phyloP scores from a whole-genome alignment of 2,329 filamentous ascomycete genomes.

The Neocucurbitaria cava region DNA sequence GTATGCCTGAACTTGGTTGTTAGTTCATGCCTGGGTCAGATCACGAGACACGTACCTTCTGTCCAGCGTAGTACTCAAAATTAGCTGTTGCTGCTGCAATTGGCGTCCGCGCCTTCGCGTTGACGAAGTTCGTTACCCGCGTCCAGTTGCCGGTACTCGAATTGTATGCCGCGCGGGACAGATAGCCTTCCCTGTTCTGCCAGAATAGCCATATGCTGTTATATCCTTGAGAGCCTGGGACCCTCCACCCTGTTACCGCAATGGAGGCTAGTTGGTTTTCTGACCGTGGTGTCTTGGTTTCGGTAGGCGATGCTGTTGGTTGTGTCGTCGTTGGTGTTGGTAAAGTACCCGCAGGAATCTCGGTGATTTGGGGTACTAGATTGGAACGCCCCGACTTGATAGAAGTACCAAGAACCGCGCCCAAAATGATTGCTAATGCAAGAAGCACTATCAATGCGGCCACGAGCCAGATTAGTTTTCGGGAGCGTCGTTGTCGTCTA shows the following conservation, averaged over 20 bases:
- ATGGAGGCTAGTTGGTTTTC: slow-evolving; percentile 12
- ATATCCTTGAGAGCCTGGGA: slow-evolving; percentile 12
- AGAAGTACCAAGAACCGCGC: slow-evolving; percentile 21
- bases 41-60: slow-evolving; percentile 9
- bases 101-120: slow-evolving; percentile 12
- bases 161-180: slow-evolving; percentile 20
- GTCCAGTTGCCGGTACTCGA: slow-evolving; percentile 26
- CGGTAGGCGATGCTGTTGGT: slow-evolving; percentile 1
- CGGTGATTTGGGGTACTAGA: slow-evolving; percentile 15
- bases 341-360: slow-evolving; percentile 14
- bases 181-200: slow-evolving; percentile 16
- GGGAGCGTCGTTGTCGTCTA: slow-evolving; percentile 6
- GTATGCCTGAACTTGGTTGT: slow-evolving; percentile 9
- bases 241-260: slow-evolving; percentile 16
- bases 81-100: slow-evolving; percentile 14
- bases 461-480: slow-evolving; percentile 18
- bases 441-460: slow-evolving; percentile 6
- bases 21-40: not conserved
- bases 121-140: slow-evolving; percentile 17
- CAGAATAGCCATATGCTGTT: slow-evolving; percentile 18
- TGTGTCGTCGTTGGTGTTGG: slow-evolving; percentile 13
- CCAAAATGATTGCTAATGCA: slow-evolving; percentile 15
- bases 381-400: not conserved
- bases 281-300: not conserved
- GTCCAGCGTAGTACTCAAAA: slow-evolving; percentile 13